These are phyloP conservation scores for Petunia axillaris DNA, from an alignment of 257 asterid genomes.

Conservation along the genomic window DNA sequence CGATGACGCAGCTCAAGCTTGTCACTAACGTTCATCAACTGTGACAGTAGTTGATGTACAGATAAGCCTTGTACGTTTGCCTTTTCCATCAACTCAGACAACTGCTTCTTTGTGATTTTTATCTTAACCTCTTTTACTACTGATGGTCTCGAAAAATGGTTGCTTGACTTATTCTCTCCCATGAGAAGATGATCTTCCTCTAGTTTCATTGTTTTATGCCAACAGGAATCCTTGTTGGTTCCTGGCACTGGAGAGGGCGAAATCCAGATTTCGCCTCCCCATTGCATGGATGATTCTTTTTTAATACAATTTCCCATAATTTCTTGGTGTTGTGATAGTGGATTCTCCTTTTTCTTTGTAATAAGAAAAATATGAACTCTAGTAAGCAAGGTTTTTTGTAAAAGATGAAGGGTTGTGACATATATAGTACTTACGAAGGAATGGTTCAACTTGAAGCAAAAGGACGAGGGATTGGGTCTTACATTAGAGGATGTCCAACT, in stretches of 20 bases:
- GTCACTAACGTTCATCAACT: slow-evolving; percentile 37
- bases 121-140: slow-evolving; percentile 52
- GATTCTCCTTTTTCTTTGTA: neutral
- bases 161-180: neutral
- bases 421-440: neutral
- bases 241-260: slow-evolving; percentile 28
- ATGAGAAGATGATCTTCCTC: slow-evolving; percentile 4
- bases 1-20: slow-evolving; percentile 22
- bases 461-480: neutral
- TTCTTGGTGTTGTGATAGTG: neutral
- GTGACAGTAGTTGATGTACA: slow-evolving; percentile 39
- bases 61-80: slow-evolving; percentile 39
- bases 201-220: neutral
- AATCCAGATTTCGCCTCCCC: slow-evolving; percentile 75
- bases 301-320: slow-evolving; percentile 65
- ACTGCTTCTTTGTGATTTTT: slow-evolving; percentile 58
- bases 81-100: slow-evolving; percentile 44
- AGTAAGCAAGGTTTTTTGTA: neutral
- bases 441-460: neutral
- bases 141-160: neutral
- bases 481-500: neutral
- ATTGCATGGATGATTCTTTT: slow-evolving; percentile 48
- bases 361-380: neutral
- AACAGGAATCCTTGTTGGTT: neutral
- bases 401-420: neutral